A percentile compares a stretch with the other conserved stretches of the same genome.
These are phyloP conservation scores for Leucocoprinus sp. DNA, from an alignment of 768 basidiomycete genomes.

Conservation along the genomic window DNA sequence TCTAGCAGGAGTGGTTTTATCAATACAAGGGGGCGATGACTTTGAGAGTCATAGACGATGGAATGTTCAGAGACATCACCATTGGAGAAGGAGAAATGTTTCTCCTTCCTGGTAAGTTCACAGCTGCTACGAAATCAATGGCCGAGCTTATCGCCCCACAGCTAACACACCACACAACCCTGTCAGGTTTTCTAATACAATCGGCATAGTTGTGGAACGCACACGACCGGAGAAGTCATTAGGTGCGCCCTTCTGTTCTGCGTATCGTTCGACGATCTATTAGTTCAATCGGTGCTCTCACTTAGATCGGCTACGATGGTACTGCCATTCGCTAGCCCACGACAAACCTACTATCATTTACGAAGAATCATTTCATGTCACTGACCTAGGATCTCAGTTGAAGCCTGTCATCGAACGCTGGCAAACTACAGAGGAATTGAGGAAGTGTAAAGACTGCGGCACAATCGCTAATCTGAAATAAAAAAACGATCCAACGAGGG, in stretches of 20 bases:
- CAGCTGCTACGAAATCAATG: neutral
- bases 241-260: constrained; percentile 34
- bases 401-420: constrained; percentile 86
- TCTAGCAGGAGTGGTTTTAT: constrained; percentile 91
- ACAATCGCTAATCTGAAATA: constrained; percentile 30
- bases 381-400: constrained; percentile 87
- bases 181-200: constrained; percentile 81
- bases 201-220: constrained; percentile 88
- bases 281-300: neutral
- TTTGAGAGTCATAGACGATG: constrained; percentile 76
- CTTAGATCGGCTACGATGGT: constrained; percentile 87
- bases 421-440: constrained; percentile 56
- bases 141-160: constrained; percentile 20
- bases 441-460: constrained; percentile 71
- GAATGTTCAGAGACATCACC: constrained; percentile 71
- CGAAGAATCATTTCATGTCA: constrained; percentile 81
- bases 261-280: neutral
- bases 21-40: constrained; percentile 94
- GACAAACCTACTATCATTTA: constrained; percentile 25
- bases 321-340: constrained; percentile 65
- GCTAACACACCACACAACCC: constrained; percentile 97
- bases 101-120: constrained; percentile 69
- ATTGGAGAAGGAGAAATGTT: constrained; percentile 98
- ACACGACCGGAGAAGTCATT: constrained; percentile 65
- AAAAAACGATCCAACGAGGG: neutral